These are phyloP conservation scores for Diplogelasinospora grovesii DNA, from an alignment of 495 filamentous ascomycete species.

Conservation along the genomic window DNA sequence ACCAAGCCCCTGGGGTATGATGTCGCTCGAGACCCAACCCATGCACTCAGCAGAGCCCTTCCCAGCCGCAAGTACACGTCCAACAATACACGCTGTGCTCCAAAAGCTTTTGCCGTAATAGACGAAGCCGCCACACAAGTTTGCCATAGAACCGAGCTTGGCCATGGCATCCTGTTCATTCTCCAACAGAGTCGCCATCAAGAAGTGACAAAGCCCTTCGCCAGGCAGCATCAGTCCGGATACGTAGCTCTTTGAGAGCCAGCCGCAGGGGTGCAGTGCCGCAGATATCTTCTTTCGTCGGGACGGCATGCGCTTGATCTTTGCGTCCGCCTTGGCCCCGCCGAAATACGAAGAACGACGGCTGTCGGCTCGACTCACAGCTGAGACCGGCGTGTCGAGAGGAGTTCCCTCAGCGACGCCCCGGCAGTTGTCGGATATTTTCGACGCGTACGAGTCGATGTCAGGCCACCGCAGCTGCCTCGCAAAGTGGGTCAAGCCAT, in stretches of 20 bases:
- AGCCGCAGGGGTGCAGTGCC: slow-evolving; percentile 53
- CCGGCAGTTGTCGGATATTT: slow-evolving; percentile 34
- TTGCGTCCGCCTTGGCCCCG: slow-evolving; percentile 14
- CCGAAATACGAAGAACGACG: slow-evolving; percentile 38
- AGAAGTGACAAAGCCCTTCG: slow-evolving; percentile 62
- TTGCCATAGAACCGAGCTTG: slow-evolving; percentile 59
- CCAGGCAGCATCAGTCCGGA: slow-evolving; percentile 76
- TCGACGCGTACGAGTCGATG: slow-evolving; percentile 30
- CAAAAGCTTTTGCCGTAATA: slow-evolving; percentile 69
- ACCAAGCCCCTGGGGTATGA: slow-evolving; percentile 42
- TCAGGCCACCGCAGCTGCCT: slow-evolving; percentile 50
- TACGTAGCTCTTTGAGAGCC: slow-evolving; percentile 74
- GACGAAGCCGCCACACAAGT: slow-evolving; percentile 72
- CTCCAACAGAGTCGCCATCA: slow-evolving; percentile 74
- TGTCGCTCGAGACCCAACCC: slow-evolving; percentile 64
- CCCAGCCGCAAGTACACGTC: slow-evolving; percentile 62
- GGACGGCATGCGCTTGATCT: slow-evolving; percentile 21
- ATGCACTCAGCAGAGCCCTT: slow-evolving; percentile 65
- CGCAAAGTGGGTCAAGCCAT: slow-evolving; percentile 53
- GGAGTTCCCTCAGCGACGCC: slow-evolving; percentile 32
- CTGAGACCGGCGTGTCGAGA: slow-evolving; percentile 34
- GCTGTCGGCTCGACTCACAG: slow-evolving; percentile 25
- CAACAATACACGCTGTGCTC: slow-evolving; percentile 73
- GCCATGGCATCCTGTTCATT: slow-evolving; percentile 61
- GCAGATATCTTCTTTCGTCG: slow-evolving; percentile 35